Conservation (phyloP, 306 rosid genomes). For the Rosa rugosa region DNA sequence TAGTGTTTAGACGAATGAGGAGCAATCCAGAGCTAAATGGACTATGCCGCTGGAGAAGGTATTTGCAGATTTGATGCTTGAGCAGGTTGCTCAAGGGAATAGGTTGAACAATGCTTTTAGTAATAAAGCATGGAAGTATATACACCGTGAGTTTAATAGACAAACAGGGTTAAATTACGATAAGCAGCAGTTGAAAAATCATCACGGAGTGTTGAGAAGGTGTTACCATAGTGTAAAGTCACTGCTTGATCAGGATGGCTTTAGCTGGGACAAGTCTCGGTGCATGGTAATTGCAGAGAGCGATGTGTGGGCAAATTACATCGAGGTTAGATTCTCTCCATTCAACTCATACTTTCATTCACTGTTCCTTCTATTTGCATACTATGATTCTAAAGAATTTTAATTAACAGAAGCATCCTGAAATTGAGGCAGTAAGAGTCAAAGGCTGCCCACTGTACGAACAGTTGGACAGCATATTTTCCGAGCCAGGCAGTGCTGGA, state of each 20-base stretch:
- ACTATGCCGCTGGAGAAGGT: slow-evolving; percentile 2
- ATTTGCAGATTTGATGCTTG: slow-evolving; percentile 16
- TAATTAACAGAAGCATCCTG: slow-evolving; percentile 8
- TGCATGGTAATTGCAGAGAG: slow-evolving; percentile 11
- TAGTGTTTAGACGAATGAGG: background rate
- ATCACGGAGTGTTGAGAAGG: slow-evolving; percentile 9
- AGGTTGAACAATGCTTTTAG: slow-evolving; percentile 10
- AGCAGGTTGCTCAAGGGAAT: slow-evolving; percentile 9
- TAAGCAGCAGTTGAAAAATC: slow-evolving; percentile 13
- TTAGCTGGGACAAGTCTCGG: slow-evolving; percentile 13
- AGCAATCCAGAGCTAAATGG: slow-evolving; percentile 16
- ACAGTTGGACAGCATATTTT: slow-evolving; percentile 12
- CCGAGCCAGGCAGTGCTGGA: background rate
- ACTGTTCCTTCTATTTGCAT: background rate
- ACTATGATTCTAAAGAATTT: background rate
- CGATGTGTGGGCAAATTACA: slow-evolving; percentile 11
- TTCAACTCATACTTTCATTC: background rate
- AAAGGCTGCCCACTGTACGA: slow-evolving; percentile 10
- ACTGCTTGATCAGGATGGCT: slow-evolving; percentile 11
- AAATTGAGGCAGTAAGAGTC: slow-evolving; percentile 1
- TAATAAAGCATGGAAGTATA: slow-evolving; percentile 9
- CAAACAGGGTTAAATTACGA: slow-evolving; percentile 3
- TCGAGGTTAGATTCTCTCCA: slow-evolving; percentile 5
- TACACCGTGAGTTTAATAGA: slow-evolving; percentile 9
- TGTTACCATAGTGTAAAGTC: slow-evolving; percentile 8